Evolutionary conservation across 306 rosid genomes (phyloP), one percentile per base, ranked within the genome.

Genomic region (Vicia sativa): DNA sequence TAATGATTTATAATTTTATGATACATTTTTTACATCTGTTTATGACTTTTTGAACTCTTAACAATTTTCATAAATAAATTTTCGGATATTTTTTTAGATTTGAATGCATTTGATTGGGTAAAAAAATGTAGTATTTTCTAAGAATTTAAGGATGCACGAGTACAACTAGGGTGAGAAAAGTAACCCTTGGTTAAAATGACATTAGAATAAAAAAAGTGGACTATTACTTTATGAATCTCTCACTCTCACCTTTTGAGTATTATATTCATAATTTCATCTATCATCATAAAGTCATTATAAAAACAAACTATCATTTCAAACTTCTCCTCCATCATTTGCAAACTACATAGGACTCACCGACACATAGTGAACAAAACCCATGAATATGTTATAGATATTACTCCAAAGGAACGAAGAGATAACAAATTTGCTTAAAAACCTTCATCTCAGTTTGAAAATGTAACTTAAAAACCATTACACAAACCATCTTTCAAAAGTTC

Each of bases 401-500:
- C 34, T 52, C 35, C 23, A 38, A 29, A 67, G 12, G 16, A 52
- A 45, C 11, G 70, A 19, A 65, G 48, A 35, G 18, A 0, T 12
- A 76, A 44, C n/a, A n/a, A 72, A 41, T 26, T n/a, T n/a, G 68
- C 50, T 49, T 52, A 66, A 63, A 71, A 37, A 3, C 41, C 74
- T 59, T 67, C 41, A 28, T 11, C 53, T 29, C 49, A 34, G 25
- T 19, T 11, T 46, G 52, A 45, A 45, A 67, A 67, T 2, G 13
- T 7, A 34, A 34, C 38, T n/a, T 1, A 34, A 34, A 60, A 76
- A 67, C n/a, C 9, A 56, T 26, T 29, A 67, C 64, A 8, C 35
- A 48, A 65, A 52, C 26, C 74, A 71, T 66, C 41, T 49, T 39
- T 48, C 55, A 39, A 42, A 62, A 44, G 72, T 77, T 77, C 65